Evolutionary conservation across 768 basidiomycete species (phyloP), one percentile per base, ranked within the genome.

Genomic region (Leccinum incarnatum): DNA sequence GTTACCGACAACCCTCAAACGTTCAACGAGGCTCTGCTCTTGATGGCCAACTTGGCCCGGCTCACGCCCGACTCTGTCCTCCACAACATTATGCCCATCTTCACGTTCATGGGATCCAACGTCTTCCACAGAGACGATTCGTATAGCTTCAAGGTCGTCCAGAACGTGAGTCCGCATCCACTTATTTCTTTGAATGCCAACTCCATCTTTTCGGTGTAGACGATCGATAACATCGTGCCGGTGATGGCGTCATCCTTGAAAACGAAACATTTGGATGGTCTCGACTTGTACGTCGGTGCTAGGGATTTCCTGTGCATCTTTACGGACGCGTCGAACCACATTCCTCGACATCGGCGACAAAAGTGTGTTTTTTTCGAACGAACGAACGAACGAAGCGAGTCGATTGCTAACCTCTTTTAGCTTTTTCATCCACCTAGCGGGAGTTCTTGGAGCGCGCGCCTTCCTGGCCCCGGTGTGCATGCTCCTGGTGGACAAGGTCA

Each of bases 101-200:
- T 99, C 78, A 98, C 95, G 0, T 98, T 98, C 76, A 98, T 98
- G 93, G 96, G 97, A 19, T 93, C 95, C n/a, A 95, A 93, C 61
- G 88, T 98, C 17, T 92, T 98, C 78, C 96, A 97, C 68, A 83
- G 95, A 50, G 97, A 99, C 64, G 97, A 99, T 69, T 84, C 89
- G 0, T 95, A 96, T 74, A 95, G 91, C 68, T 96, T 97, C 79
- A 85, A 86, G 37, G 95, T 98, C 9, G 92, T 98, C 2, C 95
- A 98, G 71, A 91, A 90, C 80, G 94, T 93, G 55, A 47, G 76
- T 51, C 27, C 0, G 1, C 59, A 1, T 53, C 30, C 14, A 11
- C 45, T 15, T 21, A 19, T 4, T 54, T 12, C 19, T 27, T 21
- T 12, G 7, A 48, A 32, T 30, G 30, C 29, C 3, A 34, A 3